phyloP scores from a whole-genome alignment of 1,284 basidiomycete genomes.

The Megacollybia platyphylla region DNA sequence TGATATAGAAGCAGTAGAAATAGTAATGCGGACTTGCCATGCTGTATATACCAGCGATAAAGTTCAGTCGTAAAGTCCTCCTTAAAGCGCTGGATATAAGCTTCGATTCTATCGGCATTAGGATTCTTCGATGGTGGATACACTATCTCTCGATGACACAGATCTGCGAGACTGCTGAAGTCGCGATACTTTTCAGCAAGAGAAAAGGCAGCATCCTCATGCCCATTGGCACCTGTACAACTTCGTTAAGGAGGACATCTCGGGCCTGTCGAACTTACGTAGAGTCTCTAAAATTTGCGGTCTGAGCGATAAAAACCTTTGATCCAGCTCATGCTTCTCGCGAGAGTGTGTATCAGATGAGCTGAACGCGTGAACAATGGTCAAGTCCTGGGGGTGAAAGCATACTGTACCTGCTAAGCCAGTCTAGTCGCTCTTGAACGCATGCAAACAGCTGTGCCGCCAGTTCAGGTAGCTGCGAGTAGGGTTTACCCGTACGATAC shows the following conservation, averaged over 20 bases:
- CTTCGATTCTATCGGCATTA: conserved; percentile 42
- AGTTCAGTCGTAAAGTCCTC: conserved; percentile 81
- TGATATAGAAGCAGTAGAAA: conserved; percentile 5
- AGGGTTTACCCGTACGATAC: conserved; percentile 19
- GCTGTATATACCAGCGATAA: conserved; percentile 79
- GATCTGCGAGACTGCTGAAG: conserved; percentile 69
- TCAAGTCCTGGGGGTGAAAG: neutral
- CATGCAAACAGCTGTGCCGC: conserved; percentile 59
- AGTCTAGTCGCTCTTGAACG: conserved; percentile 62
- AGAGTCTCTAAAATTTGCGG: conserved; percentile 68
- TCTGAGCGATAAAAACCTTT: conserved; percentile 55
- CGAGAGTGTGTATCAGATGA: conserved; percentile 29
- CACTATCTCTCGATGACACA: conserved; percentile 61
- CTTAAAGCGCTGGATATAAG: conserved; percentile 73
- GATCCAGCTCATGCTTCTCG: conserved; percentile 45
- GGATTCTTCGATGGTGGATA: conserved; percentile 56
- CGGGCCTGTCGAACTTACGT: conserved; percentile 31
- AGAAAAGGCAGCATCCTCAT: conserved; percentile 58
- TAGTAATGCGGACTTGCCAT: conserved; percentile 29
- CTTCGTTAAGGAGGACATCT: conserved; percentile 3
- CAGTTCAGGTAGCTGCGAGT: conserved; percentile 61
- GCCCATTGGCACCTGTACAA: conserved; percentile 47
- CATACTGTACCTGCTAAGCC: conserved; percentile 44
- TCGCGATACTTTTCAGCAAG: conserved; percentile 82
- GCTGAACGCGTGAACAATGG: conserved; percentile 16